These are phyloP conservation scores for Aspergillus jensenii DNA, from an alignment of 2,329 filamentous ascomycete species.

Conservation along the genomic window DNA sequence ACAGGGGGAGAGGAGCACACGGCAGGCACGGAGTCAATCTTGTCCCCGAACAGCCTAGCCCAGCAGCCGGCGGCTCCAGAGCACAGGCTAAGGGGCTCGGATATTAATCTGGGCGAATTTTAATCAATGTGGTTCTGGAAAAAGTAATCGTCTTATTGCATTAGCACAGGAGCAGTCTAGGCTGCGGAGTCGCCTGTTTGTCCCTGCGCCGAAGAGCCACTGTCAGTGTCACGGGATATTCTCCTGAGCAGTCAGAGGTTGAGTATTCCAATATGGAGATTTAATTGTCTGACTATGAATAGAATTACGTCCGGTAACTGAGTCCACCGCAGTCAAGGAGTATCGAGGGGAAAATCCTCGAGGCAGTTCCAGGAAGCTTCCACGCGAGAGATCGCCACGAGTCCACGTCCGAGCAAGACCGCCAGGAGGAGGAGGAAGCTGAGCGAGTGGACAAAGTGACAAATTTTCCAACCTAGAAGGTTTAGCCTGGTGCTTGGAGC, in stretches of 20 bases:
- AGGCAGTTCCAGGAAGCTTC: background rate
- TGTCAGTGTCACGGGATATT: conserved; percentile 17
- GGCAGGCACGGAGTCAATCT: conserved; percentile 21
- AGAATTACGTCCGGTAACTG: no score
- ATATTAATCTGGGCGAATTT: conserved; percentile 8
- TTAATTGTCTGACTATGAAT: no score
- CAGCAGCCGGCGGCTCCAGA: background rate
- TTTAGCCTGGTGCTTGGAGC: background rate
- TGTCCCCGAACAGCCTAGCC: conserved; percentile 17
- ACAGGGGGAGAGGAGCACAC: background rate
- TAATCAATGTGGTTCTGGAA: conserved; percentile 3
- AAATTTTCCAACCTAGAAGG: background rate
- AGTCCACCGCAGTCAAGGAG: no score
- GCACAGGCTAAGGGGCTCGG: conserved; percentile 15
- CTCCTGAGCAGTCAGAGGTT: background rate
- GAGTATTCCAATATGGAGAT: background rate
- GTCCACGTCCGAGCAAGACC: background rate
- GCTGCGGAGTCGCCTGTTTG: conserved; percentile 19
- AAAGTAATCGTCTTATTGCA: background rate
- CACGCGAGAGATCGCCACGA: background rate
- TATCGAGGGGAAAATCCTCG: no score
- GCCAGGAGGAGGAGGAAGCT: background rate
- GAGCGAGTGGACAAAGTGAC: background rate
- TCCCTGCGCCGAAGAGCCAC: conserved; percentile 18
- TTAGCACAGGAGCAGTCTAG: conserved; percentile 8